Conservation (phyloP, 495 filamentous ascomycete genomes). For the Neurospora sp. region DNA sequence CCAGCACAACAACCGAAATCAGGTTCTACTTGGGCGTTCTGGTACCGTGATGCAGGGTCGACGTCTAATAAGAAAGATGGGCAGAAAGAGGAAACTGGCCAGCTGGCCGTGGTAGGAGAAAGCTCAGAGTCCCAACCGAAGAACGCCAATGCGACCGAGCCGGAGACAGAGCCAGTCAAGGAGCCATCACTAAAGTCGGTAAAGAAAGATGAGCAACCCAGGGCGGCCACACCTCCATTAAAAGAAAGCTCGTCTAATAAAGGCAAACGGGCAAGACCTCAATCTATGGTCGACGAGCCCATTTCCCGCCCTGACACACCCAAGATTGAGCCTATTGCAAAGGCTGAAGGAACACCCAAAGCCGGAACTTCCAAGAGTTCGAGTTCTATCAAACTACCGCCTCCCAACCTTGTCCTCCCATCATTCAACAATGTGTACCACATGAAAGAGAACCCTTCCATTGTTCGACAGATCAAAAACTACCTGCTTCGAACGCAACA, state of each 20-base stretch:
- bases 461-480: slow-evolving; percentile 59
- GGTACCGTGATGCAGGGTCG: slow-evolving; percentile 54
- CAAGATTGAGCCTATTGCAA: slow-evolving; percentile 21
- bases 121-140: slow-evolving; percentile 53
- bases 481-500: slow-evolving; percentile 53
- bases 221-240: slow-evolving; percentile 12
- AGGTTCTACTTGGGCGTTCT: slow-evolving; percentile 77
- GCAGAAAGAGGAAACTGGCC: slow-evolving; percentile 40
- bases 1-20: slow-evolving; percentile 26
- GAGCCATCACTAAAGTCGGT: slow-evolving; percentile 21
- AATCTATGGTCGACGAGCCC: slow-evolving; percentile 35
- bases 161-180: slow-evolving; percentile 31
- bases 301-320: slow-evolving; percentile 25
- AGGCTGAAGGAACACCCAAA: slow-evolving; percentile 10
- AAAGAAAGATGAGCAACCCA: slow-evolving; percentile 16
- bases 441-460: slow-evolving; percentile 55
- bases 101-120: slow-evolving; percentile 60
- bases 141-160: slow-evolving; percentile 44
- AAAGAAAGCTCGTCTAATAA: slow-evolving; percentile 27
- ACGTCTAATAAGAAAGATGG: slow-evolving; percentile 23
- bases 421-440: slow-evolving; percentile 58
- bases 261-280: slow-evolving; percentile 37
- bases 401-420: slow-evolving; percentile 59
- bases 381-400: slow-evolving; percentile 20
- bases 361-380: slow-evolving; percentile 19